phyloP scores from a whole-genome alignment of 805 yeast species.

The Barnettozyma siamensis region DNA sequence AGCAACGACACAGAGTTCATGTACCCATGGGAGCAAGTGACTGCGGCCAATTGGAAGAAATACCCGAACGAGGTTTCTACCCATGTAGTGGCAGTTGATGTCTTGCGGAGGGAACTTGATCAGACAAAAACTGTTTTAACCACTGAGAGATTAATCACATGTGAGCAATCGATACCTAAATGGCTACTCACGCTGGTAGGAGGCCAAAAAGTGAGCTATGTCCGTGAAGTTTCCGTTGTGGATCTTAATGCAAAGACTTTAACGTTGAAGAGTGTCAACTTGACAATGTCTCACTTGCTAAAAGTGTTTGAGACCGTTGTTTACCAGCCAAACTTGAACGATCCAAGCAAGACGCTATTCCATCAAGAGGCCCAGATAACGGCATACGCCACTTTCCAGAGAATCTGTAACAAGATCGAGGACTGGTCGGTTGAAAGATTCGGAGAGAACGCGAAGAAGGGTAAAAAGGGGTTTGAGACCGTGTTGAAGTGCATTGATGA shows the following conservation, averaged over 20 bases:
- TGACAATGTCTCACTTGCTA: slow-evolving; percentile 72
- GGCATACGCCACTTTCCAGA: slow-evolving; percentile 68
- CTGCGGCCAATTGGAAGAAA: slow-evolving; percentile 94
- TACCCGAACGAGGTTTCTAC: slow-evolving; percentile 93
- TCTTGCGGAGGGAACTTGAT: slow-evolving; percentile 65
- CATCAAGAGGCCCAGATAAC: slow-evolving; percentile 83
- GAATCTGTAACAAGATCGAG: slow-evolving; percentile 76
- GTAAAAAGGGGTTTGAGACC: slow-evolving; percentile 77
- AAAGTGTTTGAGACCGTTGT: slow-evolving; percentile 84
- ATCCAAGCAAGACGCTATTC: slow-evolving; percentile 54
- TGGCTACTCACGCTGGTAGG: slow-evolving; percentile 78
- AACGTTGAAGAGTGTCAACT: slow-evolving; percentile 77
- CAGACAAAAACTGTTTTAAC: slow-evolving; percentile 47
- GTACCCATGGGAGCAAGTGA: slow-evolving; percentile 91
- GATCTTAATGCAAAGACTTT: slow-evolving; percentile 60
- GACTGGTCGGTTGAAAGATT: slow-evolving; percentile 91
- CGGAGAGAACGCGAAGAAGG: slow-evolving; percentile 78
- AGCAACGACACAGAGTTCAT: slow-evolving; percentile 61
- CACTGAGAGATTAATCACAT: slow-evolving; percentile 84
- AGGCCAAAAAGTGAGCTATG: slow-evolving; percentile 65
- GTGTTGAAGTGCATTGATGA: slow-evolving; percentile 54
- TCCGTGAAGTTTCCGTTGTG: slow-evolving; percentile 84
- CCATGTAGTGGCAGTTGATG: slow-evolving; percentile 93
- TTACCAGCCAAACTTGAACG: slow-evolving; percentile 60
- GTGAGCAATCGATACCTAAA: slow-evolving; percentile 77